phyloP scores from a whole-genome alignment of 345 rosid genomes.

The Pseudoturritis turrita region DNA sequence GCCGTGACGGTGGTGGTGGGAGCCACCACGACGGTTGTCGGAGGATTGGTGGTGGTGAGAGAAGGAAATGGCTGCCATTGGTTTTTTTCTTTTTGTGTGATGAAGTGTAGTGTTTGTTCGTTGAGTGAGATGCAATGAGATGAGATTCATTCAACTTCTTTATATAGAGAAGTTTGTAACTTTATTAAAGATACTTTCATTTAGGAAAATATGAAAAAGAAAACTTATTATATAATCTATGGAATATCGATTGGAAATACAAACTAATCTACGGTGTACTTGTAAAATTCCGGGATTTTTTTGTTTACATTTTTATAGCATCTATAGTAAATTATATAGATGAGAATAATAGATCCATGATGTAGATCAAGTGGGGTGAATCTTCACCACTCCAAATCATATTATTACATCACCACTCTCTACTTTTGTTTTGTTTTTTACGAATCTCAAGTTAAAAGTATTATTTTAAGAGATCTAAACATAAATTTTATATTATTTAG shows the following conservation, averaged over 20 bases:
- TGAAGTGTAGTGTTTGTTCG: background rate
- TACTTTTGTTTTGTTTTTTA: background rate
- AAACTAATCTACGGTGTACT: background rate
- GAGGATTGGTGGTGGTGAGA: slow-evolving; percentile 31
- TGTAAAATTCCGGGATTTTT: background rate
- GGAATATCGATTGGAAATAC: background rate
- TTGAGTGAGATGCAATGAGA: slow-evolving; percentile 1
- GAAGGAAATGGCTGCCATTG: slow-evolving; percentile 48
- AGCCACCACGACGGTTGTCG: slow-evolving; percentile 24
- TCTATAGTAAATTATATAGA: background rate
- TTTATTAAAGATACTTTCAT: background rate
- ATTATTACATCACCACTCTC: slow-evolving; percentile 4
- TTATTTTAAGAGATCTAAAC: background rate
- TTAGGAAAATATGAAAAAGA: background rate
- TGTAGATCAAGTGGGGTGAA: slow-evolving; percentile 17
- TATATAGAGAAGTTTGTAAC: slow-evolving; percentile 19
- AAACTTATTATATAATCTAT: background rate
- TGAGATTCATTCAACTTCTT: slow-evolving; percentile 12
- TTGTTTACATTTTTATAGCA: background rate
- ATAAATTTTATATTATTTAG: background rate
- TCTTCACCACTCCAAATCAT: slow-evolving; percentile 15
- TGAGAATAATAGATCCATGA: slow-evolving; percentile 13
- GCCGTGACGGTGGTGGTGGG: slow-evolving; percentile 39
- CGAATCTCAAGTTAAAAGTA: background rate
- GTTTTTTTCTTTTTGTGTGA: background rate